Base-by-base conservation (phyloP, 169 alveolate species). In the Theileria equi region DNA sequence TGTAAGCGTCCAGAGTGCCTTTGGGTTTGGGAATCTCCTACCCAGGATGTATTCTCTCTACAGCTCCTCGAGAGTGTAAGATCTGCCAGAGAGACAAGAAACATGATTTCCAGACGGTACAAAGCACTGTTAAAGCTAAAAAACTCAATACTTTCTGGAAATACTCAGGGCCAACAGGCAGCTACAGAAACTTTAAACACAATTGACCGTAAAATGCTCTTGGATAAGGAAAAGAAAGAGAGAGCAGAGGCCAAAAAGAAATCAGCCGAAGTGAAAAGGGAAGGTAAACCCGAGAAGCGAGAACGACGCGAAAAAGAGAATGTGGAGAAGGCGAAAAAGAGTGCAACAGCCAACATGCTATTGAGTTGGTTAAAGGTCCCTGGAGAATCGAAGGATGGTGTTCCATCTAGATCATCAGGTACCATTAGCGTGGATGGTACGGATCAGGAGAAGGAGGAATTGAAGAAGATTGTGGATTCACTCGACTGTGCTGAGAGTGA, bases 11-110 rank as follows among this genome's bases (percentile, higher is more conserved):
- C 19, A 10, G 80, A 62, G 44, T 74, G 84, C 34, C 3, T 74
- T 40, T 74, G 84, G 84, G 64, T 74, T 21, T 74, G 84, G 84
- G 84, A 74, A 40, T 52, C 80, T 13, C 84, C 84, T 5, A 40
- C 74, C 4, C 10, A 36, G 1, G 84, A 74, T 19, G 69, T 74
- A 23, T 64, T 74, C 55, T 79, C 84, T 0, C 28, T 34, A 11
- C 7, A 21, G 8, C 48, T 74, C 1, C 54, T 16, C 32, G 84
- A 74, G 29, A 38, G 32, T 17, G 66, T 74, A 23, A 64, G 43
- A 44, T 29, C 63, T 16, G 72, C 72, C 1, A 34, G 84, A 19
- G 84, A 74, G 34, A 21, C 70, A 3, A 41, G 84, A 23, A 74
- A 63, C 64, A 32, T 74, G 29, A 29, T 74, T 1, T 64, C 78